These are phyloP conservation scores for Kodamaea alishanica DNA, from an alignment of 1,139 yeast species.

Conservation along the genomic window DNA sequence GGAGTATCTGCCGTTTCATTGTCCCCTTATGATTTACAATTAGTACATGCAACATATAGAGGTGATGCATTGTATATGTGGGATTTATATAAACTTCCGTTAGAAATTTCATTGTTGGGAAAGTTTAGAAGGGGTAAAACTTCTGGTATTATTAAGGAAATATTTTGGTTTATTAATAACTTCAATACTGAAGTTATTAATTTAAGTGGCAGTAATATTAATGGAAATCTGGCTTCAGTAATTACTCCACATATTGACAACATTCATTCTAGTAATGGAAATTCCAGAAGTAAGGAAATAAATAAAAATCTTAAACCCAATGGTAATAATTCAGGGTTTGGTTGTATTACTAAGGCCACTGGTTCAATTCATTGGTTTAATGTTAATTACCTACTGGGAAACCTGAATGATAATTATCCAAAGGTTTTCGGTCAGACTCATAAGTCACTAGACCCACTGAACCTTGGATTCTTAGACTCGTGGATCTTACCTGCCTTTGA, in stretches of 20 bases:
- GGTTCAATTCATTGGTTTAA: slow-evolving; percentile 69
- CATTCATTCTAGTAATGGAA: no score
- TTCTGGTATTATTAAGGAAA: slow-evolving; percentile 48
- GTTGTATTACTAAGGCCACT: slow-evolving; percentile 50
- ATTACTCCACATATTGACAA: no score
- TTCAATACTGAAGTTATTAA: slow-evolving; percentile 4
- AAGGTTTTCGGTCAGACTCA: slow-evolving; percentile 10
- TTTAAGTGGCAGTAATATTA: background rate
- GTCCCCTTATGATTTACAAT: slow-evolving; percentile 59
- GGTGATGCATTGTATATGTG: slow-evolving; percentile 66
- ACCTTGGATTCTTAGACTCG: slow-evolving; percentile 29
- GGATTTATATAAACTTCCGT: slow-evolving; percentile 56
- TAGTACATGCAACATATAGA: slow-evolving; percentile 53
- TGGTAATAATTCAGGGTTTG: slow-evolving; percentile 45
- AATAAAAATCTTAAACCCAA: no score
- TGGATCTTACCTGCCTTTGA: slow-evolving; percentile 41
- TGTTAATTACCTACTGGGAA: slow-evolving; percentile 38
- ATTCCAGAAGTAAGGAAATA: no score
- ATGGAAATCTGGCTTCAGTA: background rate
- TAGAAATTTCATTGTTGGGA: slow-evolving; percentile 53
- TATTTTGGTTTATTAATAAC: slow-evolving; percentile 50
- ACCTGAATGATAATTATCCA: slow-evolving; percentile 28
- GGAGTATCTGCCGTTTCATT: slow-evolving; percentile 60
- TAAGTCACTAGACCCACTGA: slow-evolving; percentile 1
- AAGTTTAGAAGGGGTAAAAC: slow-evolving; percentile 64